A percentile compares a stretch with the other conserved stretches of the same genome.
These are phyloP conservation scores for Phialemoniopsis sp. DNA, from an alignment of 2,329 filamentous ascomycete genomes.

Conservation along the genomic window DNA sequence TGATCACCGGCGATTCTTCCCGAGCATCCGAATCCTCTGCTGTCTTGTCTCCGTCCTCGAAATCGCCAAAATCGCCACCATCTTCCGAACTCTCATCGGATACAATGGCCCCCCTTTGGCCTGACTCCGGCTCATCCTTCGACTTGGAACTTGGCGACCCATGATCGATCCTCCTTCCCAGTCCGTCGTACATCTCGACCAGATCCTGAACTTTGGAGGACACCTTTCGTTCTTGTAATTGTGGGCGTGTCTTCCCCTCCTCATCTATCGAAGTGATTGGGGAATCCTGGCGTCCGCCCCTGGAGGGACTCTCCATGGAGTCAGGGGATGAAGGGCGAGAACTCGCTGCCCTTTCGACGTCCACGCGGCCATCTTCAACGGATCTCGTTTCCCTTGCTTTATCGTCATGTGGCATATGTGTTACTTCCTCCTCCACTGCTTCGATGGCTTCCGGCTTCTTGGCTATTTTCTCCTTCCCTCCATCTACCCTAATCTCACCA, in stretches of 20 bases:
- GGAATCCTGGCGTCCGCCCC: constrained; percentile 29
- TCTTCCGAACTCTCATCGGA: constrained; percentile 9
- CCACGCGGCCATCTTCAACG: constrained; percentile 1
- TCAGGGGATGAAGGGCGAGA: constrained; percentile 12
- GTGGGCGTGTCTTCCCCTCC: constrained; percentile 21
- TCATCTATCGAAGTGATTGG: constrained; percentile 42
- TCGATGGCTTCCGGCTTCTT: no score
- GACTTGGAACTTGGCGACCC: background rate
- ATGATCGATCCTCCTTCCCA: background rate
- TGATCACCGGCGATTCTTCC: constrained; percentile 1
- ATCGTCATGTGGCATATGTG: background rate
- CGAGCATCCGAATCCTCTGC: constrained; percentile 1
- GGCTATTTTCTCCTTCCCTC: no score
- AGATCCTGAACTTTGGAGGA: constrained; percentile 45
- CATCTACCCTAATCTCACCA: background rate
- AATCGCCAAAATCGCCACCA: constrained; percentile 20
- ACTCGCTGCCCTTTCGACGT: constrained; percentile 5
- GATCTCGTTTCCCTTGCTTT: background rate
- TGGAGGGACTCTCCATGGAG: constrained; percentile 22
- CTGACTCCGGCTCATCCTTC: constrained; percentile 6
- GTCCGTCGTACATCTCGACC: constrained; percentile 45
- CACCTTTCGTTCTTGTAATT: constrained; percentile 18
- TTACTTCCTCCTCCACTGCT: background rate
- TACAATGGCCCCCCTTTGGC: constrained; percentile 4
- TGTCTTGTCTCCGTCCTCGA: constrained; percentile 18